Evolutionary conservation across 371 early-diverging fungal genomes (phyloP).

Genomic region (Mortierella sp.): DNA sequence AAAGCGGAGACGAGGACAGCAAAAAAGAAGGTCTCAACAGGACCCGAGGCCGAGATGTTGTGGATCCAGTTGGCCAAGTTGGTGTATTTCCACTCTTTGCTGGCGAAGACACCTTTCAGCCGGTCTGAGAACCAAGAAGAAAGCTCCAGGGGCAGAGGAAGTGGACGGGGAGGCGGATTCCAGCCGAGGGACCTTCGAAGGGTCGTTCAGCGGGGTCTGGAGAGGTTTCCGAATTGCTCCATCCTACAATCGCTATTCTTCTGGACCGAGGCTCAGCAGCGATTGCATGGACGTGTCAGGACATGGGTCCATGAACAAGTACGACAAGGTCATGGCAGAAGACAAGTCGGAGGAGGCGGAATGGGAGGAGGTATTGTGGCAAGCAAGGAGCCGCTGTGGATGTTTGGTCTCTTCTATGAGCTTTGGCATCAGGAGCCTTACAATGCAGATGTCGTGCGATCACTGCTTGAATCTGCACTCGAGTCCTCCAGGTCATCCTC

Average conservation of each 20-base stretch:
- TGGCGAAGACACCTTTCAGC: constrained; percentile 2
- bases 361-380: constrained; percentile 58
- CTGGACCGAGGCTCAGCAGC: constrained; percentile 75
- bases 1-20: constrained; percentile 5
- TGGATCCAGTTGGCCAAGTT: constrained; percentile 48
- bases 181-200: constrained; percentile 65
- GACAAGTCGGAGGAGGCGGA: too few species aligned
- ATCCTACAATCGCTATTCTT: constrained; percentile 68
- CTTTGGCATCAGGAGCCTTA: constrained; percentile 68
- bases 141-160: not conserved
- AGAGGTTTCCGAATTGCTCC: constrained; percentile 69
- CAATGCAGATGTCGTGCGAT: constrained; percentile 65
- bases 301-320: constrained; percentile 57
- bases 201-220: constrained; percentile 59
- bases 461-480: constrained; percentile 70
- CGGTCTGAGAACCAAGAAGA: too few species aligned
- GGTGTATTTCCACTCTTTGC: constrained; percentile 35
- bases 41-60: constrained; percentile 36
- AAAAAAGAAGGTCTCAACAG: constrained; percentile 29
- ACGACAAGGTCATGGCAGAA: constrained; percentile 23
- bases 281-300: constrained; percentile 74
- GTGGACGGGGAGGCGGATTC: constrained; percentile 45
- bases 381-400: constrained; percentile 58
- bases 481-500: constrained; percentile 43
- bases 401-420: constrained; percentile 71